Base-by-base conservation (phyloP, 352 stramenopile genomes). In the Blastocystis sp. region DNA sequence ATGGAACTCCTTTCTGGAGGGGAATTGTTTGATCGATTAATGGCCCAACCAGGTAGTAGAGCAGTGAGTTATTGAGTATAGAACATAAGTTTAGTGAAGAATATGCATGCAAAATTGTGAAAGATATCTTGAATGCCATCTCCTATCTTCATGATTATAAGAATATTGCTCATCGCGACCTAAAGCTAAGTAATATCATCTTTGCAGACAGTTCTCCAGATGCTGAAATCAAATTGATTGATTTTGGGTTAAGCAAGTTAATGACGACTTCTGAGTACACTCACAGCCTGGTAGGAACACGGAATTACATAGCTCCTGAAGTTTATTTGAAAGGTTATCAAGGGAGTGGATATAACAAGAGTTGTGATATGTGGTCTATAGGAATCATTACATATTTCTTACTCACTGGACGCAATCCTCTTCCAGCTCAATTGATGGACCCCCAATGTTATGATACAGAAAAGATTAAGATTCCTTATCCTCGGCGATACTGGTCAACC, bases 91-190 rank as follows among this genome's bases (percentile, higher is more conserved):
- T 86, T 69, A 19, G 3, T 27, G 75, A 86, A 42, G 75, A 86
- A 19, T 71, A 86, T 46, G 61, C 61, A 11, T 75, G 75, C 9
- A 27, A 46, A 24, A 66, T 86, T 19, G 61, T 86, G 7, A 80
- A 57, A 42, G 61, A 86, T 24, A 71, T 86, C 27, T 51, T 86
- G 19, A 66, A 75, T 51, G 75, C 75, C 19, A 75, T 86, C 37
- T 19, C 21, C 75, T 86, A 86, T 77, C 61, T 86, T 32, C 75
- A 86, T 37, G 52, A 86, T 46, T 59, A 61, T 39, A 86, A 86
- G 61, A 71, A 86, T 51, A 86, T 86, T 69, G 75, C 75, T 12
- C 75, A 86, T 77, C 75, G 75, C 16, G 75, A 86, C 46, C 61
- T 86, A 24, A 86, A 86, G 52, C 27, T 86, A 27, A 58, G 57